These are phyloP conservation scores for Helichrysum umbraculigerum DNA, from an alignment of 129 eudicot species.

Conservation along the genomic window DNA sequence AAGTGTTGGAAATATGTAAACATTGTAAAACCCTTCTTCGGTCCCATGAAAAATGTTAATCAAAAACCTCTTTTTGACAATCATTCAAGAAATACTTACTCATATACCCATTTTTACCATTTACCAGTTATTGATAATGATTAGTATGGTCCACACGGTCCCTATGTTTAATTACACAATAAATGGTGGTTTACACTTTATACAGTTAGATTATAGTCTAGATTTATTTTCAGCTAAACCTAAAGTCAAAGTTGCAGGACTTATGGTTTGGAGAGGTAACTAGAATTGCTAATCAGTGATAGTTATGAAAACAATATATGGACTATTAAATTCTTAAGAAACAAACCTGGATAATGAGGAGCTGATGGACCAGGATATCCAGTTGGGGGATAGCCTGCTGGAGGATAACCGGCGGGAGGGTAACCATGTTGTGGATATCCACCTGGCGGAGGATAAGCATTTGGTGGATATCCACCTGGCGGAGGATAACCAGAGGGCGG, in stretches of 20 bases:
- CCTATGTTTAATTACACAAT: not conserved
- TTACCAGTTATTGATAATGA: no score
- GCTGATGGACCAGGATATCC: conserved; percentile 61
- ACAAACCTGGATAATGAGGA: conserved; percentile 50
- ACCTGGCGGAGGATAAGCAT: conserved; percentile 35
- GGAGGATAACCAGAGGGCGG: conserved; percentile 46
- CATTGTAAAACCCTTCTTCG: not conserved
- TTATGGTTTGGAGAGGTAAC: not conserved
- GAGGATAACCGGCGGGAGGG: conserved; percentile 49
- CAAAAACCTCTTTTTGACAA: not conserved
- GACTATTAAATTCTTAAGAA: not conserved
- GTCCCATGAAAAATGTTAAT: not conserved
- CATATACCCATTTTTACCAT: not conserved
- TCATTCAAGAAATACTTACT: no score
- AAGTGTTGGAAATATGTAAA: not conserved
- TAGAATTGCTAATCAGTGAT: not conserved
- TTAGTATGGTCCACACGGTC: not conserved
- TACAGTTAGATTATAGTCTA: not conserved
- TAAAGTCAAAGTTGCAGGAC: conserved; percentile 1
- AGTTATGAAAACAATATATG: not conserved
- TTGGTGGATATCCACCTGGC: conserved; percentile 42
- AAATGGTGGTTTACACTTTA: not conserved
- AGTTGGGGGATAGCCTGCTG: conserved; percentile 48
- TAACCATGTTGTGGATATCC: conserved; percentile 36
- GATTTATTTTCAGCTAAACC: conserved; percentile 11